Evolutionary conservation across 805 yeast species (phyloP), one percentile per base, ranked within the genome.

Genomic region (Saccharomycopsis guyanensis): DNA sequence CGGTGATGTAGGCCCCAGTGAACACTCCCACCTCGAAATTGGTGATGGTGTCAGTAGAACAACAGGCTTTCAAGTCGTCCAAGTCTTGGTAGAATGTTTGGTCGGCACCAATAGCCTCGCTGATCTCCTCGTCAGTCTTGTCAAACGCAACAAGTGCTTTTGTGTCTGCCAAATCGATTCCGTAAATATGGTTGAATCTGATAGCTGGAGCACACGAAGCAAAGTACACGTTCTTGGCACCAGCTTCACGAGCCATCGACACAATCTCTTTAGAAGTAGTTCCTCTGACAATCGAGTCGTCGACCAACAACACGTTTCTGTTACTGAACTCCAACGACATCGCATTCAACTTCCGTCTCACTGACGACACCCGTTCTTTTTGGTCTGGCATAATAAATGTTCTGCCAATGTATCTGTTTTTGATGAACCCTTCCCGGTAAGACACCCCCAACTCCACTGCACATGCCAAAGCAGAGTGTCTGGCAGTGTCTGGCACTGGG

Each of bases 151-250:
- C 96, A 31, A 93, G 72, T 8, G 96, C 96, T 64, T 79, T 85
- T 41, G 91, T 86, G 60, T 93, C 97, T 24, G 98, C 97, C 52
- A 93, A 75, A 68, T 93, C 98, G 55, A 93, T 93, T 63, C 98
- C 98, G 64, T 93, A 93, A 49, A 93, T 87, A 62, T 93, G 98
- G 68, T 93, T 93, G 66, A 71, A 79, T 65, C 98, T 78, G 58
- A 93, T 93, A n/a, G 97, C 94, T 24, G 98, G 98, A 13, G 98
- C 95, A 60, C 97, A 93, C 22, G 95, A 86, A 0, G 98, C 98
- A 64, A 93, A 83, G 62, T 78, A 91, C n/a, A 93, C 98, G 57
- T 80, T 82, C 51, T 76, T 80, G 38, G 98, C 98, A 49, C 98
- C 98, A 3, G 97, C 96, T 64, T 93, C 98, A 57, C 84, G 76